phyloP scores from a whole-genome alignment of 1,284 basidiomycete species.

The Moesziomyces aphidis region DNA sequence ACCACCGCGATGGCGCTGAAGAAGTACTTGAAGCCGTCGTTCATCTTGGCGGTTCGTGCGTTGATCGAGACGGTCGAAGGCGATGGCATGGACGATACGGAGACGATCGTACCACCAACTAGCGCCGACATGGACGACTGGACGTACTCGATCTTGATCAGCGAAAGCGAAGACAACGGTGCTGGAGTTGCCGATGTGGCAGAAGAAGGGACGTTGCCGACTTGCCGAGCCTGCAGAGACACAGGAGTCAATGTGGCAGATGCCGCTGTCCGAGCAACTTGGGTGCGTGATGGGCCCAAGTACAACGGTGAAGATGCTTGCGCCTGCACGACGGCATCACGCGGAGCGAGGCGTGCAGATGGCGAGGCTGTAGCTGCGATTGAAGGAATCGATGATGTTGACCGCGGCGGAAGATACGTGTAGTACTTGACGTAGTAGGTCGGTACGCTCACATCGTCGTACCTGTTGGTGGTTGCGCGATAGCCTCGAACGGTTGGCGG shows the following conservation, averaged over 20 bases:
- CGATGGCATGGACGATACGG: not conserved
- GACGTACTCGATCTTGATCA: not conserved
- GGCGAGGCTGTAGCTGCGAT: not conserved
- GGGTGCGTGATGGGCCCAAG: not conserved
- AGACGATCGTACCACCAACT: slow-evolving; percentile 10
- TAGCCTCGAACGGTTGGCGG: not conserved
- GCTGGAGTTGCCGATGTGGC: not conserved
- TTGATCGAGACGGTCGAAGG: not conserved
- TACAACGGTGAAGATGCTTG: not conserved
- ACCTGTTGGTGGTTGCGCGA: not conserved
- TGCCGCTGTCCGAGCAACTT: not conserved
- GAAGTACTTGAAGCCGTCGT: not conserved
- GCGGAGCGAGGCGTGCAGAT: not conserved
- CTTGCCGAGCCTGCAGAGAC: slow-evolving; percentile 1
- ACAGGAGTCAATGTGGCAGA: not conserved
- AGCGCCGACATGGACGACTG: slow-evolving; percentile 2
- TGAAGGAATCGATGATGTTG: not conserved
- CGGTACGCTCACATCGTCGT: not conserved
- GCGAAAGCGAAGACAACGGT: not conserved
- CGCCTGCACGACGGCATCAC: not conserved
- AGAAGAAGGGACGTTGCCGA: not conserved
- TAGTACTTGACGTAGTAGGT: slow-evolving; percentile 7
- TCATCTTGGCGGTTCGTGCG: slow-evolving; percentile 4
- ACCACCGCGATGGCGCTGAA: slow-evolving; percentile 3
- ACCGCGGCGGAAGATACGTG: not conserved